Base-by-base conservation (phyloP, 2,329 filamentous ascomycete genomes). In the Penicillium digitatum region DNA sequence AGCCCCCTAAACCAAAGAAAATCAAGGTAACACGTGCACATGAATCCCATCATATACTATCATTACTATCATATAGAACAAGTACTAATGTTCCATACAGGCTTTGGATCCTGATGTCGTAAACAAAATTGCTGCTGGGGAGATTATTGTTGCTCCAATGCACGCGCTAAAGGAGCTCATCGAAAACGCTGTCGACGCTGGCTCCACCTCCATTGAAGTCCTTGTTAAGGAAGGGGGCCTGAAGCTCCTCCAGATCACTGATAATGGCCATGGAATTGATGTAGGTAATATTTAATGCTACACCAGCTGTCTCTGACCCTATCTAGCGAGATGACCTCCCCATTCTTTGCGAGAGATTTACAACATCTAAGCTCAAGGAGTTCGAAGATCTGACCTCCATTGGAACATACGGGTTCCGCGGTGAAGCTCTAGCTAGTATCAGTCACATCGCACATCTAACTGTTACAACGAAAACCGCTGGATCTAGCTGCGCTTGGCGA, bases 121-220 rank as follows among this genome's bases (percentile, higher is more conserved):
- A 62, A 99, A 97, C 79, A 99, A 97, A 73, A 99, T 99, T 63
- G 94, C 94, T 0, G 94, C 94, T 0, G 94, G 94, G 20, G 94
- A 99, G 73, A 99, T 99, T 66, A 99, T 99, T 57, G 91, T 99
- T 46, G 93, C 94, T 2, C 95, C 94, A 0, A 91, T 96, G 27
- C 90, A 99, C 73, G 94, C 95, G 3, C 75, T 99, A 54, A 99
- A 99, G 74, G 94, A 99, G 72, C 79, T 99, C 47, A 91, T 99
- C 12, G 94, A 99, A 72, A 99, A 99, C 66, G 88, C 94, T 4
- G 91, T 99, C 16, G 95, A 99, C 75, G 94, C 95, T n/a, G 93
- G 94, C 5, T 89, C 94, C 3, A 97, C 94, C 0, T 85, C 87
- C 2, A 78, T 99, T 43, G 94, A 99, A 69, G 87, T 99, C 18